These are phyloP conservation scores for Aspergillus brasiliensis DNA, from an alignment of 2,329 filamentous ascomycete genomes.

Conservation along the genomic window DNA sequence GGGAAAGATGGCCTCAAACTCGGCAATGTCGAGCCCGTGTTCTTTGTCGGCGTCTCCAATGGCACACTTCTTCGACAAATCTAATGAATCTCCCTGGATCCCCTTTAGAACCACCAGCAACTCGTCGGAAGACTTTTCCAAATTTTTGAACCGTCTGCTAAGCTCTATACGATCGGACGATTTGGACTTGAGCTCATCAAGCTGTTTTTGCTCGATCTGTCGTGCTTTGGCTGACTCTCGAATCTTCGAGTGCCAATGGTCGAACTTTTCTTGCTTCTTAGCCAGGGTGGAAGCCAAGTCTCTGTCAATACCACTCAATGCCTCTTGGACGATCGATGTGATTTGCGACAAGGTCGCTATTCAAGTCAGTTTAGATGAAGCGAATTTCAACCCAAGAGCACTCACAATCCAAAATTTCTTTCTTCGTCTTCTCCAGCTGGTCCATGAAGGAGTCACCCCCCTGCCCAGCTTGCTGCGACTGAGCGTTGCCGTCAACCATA, in stretches of 20 bases:
- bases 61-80: slow-evolving; percentile 47
- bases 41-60: slow-evolving; percentile 54
- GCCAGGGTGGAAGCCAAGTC: slow-evolving; percentile 80
- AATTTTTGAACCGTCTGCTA: slow-evolving; percentile 73
- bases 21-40: slow-evolving; percentile 38
- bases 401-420: slow-evolving; percentile 50
- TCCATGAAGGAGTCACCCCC: slow-evolving; percentile 46
- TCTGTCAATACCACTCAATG: slow-evolving; percentile 75
- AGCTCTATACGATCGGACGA: slow-evolving; percentile 65
- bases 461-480: slow-evolving; percentile 48
- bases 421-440: slow-evolving; percentile 48
- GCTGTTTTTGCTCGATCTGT: slow-evolving; percentile 71
- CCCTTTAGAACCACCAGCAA: slow-evolving; percentile 61
- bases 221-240: slow-evolving; percentile 78
- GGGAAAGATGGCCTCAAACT: slow-evolving; percentile 41
- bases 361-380: slow-evolving; percentile 31
- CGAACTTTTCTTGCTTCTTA: slow-evolving; percentile 79
- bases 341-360: slow-evolving; percentile 43
- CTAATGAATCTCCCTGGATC: slow-evolving; percentile 49
- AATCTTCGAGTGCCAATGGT: slow-evolving; percentile 77
- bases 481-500: slow-evolving; percentile 52
- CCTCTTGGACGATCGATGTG: slow-evolving; percentile 71
- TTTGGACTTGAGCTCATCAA: slow-evolving; percentile 70
- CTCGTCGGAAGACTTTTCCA: slow-evolving; percentile 72
- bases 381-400: not conserved